Percentiles rank a stretch among this genome's conserved stretches.
phyloP scores from a whole-genome alignment of 176 grass and related monocot species.

The Metroxylon sagu region DNA sequence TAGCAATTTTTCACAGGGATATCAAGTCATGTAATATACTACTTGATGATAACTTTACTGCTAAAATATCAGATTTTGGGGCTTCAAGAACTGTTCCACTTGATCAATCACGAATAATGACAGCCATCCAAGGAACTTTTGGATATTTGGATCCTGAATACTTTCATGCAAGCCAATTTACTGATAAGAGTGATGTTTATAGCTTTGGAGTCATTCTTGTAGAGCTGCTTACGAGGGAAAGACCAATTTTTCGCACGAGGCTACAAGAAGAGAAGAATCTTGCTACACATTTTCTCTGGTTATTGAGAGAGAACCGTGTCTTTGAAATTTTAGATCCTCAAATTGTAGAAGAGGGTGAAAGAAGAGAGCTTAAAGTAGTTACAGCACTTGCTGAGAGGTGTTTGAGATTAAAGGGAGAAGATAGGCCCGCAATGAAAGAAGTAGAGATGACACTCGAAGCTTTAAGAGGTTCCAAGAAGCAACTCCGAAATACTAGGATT shows the following conservation, averaged over 20 bases:
- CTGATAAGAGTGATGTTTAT: conserved; percentile 44
- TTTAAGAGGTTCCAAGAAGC: background rate
- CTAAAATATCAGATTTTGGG: conserved; percentile 55
- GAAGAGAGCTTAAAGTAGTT: background rate
- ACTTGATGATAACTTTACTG: conserved; percentile 36
- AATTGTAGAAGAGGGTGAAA: background rate
- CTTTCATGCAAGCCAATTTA: conserved; percentile 33
- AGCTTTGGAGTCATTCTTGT: conserved; percentile 49
- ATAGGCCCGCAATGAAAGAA: background rate
- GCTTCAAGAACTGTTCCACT: conserved; percentile 37
- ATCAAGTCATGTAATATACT: conserved; percentile 51
- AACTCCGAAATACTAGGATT: background rate
- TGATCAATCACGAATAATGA: conserved; percentile 26
- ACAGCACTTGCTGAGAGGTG: background rate
- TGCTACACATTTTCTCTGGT: background rate
- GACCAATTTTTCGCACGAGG: background rate
- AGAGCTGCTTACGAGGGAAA: conserved; percentile 42
- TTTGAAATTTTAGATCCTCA: background rate
- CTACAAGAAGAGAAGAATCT: background rate
- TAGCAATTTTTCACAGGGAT: conserved; percentile 38
- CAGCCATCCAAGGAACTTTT: conserved; percentile 34
- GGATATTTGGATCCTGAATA: conserved; percentile 54
- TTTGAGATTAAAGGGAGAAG: background rate
- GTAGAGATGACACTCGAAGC: background rate
- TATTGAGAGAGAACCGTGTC: background rate